Evolutionary conservation across 179 eudicot species (phyloP).

Genomic region (Pouteria campechiana): DNA sequence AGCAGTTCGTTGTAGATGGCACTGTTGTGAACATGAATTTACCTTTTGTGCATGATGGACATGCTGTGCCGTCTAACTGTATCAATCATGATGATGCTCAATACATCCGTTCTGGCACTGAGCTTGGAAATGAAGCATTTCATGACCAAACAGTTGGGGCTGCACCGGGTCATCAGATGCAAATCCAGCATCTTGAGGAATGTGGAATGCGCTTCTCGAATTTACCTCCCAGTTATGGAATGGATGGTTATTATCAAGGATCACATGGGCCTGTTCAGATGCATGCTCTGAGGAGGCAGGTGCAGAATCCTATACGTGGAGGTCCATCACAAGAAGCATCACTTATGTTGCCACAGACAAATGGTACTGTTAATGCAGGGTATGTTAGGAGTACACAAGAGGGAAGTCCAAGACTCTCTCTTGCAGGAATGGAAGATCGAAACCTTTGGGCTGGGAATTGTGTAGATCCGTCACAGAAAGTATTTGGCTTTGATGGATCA

Average conservation of each 20-base stretch:
- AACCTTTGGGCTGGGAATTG: too few relatives aligned
- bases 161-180: slow-evolving; percentile 43
- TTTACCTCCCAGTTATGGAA: slow-evolving; percentile 45
- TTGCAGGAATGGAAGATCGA: slow-evolving; percentile 53
- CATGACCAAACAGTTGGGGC: slow-evolving; percentile 43
- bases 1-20: slow-evolving; percentile 42
- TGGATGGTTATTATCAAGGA: slow-evolving; percentile 38
- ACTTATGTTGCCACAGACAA: slow-evolving; percentile 33
- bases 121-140: slow-evolving; percentile 42
- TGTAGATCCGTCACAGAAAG: slow-evolving; percentile 45
- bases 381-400: slow-evolving; percentile 42
- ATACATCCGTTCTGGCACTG: slow-evolving; percentile 42
- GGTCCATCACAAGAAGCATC: slow-evolving; percentile 38
- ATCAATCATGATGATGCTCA: slow-evolving; percentile 48
- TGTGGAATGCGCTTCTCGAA: slow-evolving; percentile 36
- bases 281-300: slow-evolving; percentile 46
- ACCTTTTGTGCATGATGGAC: slow-evolving; percentile 33
- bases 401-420: slow-evolving; percentile 38
- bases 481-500: slow-evolving; percentile 36
- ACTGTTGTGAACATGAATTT: slow-evolving; percentile 25
- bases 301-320: slow-evolving; percentile 31
- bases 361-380: slow-evolving; percentile 30
- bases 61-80: slow-evolving; percentile 27
- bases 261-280: slow-evolving; percentile 42
- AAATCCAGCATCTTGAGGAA: slow-evolving; percentile 38